Conservation (phyloP, 2,329 filamentous ascomycete species). For the Clarireedia homoeocarpa region DNA sequence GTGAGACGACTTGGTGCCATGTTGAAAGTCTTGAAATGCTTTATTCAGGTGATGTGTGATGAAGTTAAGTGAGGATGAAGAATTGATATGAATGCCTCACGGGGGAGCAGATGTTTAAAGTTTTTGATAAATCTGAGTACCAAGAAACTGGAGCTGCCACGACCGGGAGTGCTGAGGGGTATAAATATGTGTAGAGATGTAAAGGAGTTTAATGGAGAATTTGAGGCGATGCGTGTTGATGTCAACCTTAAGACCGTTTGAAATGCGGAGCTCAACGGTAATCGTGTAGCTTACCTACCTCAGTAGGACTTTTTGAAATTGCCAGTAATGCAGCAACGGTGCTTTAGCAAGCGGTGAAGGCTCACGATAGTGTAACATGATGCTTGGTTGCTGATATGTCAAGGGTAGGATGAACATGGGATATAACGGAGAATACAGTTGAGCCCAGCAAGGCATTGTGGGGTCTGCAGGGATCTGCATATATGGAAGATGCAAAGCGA, state of each 20-base stretch:
- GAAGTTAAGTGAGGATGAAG: not conserved
- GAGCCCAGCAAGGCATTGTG: slow-evolving; percentile 5
- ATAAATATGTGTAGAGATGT: not conserved
- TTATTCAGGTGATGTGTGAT: not conserved
- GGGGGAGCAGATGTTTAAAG: not conserved
- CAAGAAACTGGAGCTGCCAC: not conserved
- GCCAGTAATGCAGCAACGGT: slow-evolving; percentile 5
- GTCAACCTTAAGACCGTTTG: not conserved
- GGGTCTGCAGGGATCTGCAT: not conserved
- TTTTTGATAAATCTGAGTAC: not conserved
- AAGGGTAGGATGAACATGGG: slow-evolving; percentile 6
- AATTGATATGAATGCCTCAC: slow-evolving; percentile 8
- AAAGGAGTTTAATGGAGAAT: not conserved
- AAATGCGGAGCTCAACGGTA: slow-evolving; percentile 10
- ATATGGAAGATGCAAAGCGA: slow-evolving; percentile 1
- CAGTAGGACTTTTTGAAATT: slow-evolving; percentile 2
- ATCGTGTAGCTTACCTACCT: not conserved
- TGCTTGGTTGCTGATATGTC: slow-evolving; percentile 4
- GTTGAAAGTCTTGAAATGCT: not conserved
- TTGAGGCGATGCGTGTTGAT: slow-evolving; percentile 2
- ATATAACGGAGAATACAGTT: not conserved
- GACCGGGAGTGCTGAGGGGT: not conserved
- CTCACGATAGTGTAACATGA: slow-evolving; percentile 7
- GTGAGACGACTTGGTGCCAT: slow-evolving; percentile 20
- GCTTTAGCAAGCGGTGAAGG: slow-evolving; percentile 7